These are phyloP conservation scores for Talaromyces sp. DNA, from an alignment of 2,329 filamentous ascomycete genomes.

Conservation along the genomic window DNA sequence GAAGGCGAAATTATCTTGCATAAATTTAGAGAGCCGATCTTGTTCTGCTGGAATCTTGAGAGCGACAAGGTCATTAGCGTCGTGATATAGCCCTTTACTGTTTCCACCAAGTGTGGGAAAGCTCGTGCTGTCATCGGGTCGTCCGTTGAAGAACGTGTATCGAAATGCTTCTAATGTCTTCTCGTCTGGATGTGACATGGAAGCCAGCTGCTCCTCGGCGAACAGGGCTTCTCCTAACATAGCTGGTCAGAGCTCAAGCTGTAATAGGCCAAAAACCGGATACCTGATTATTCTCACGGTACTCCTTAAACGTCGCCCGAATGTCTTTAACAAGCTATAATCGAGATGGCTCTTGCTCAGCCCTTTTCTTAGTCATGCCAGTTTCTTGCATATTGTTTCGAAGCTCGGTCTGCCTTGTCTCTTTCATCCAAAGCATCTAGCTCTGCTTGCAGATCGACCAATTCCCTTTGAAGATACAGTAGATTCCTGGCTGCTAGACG, in stretches of 20 bases:
- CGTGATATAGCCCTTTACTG: not conserved
- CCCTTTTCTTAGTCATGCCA: not conserved
- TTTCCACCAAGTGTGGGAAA: not conserved
- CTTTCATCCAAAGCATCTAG: not conserved
- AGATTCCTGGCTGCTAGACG: not conserved
- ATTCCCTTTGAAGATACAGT: not conserved
- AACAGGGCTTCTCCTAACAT: not conserved
- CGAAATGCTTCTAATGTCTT: not conserved
- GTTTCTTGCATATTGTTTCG: not conserved
- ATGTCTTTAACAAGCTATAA: not conserved
- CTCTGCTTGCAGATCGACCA: not conserved
- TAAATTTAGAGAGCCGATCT: not conserved
- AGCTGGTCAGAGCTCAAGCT: not conserved
- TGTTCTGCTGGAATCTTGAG: not conserved
- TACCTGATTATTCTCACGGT: not conserved
- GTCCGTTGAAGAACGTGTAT: not conserved
- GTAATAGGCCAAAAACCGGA: not conserved
- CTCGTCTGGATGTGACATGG: not conserved
- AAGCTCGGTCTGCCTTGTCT: not conserved
- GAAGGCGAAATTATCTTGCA: not conserved
- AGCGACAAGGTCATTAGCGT: not conserved
- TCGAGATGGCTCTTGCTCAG: not conserved
- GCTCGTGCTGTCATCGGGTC: not conserved
- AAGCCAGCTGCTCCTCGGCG: not conserved
- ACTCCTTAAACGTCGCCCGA: not conserved